phyloP scores from a whole-genome alignment of 2,329 filamentous ascomycete species.

The Akanthomyces uredinophilus region DNA sequence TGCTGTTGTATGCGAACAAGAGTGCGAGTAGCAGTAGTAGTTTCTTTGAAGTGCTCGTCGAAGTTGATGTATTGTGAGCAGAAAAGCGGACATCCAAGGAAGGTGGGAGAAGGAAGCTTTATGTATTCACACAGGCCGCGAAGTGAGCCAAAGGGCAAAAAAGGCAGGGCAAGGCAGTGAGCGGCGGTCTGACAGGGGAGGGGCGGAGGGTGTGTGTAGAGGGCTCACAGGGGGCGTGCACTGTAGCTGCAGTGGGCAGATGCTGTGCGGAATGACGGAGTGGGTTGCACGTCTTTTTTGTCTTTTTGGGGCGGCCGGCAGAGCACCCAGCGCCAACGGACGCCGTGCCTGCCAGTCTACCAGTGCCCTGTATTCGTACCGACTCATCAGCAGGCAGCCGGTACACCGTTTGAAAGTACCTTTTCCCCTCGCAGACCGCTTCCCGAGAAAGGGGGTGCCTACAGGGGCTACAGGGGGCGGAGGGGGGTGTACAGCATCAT shows the following conservation, averaged over 20 bases:
- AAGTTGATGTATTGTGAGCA: conserved; percentile 2
- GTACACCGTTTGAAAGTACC: conserved; percentile 1
- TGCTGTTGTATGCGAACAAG: background rate
- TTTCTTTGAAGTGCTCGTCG: background rate
- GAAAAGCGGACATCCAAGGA: background rate
- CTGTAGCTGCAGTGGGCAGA: background rate
- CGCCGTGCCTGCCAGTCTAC: background rate
- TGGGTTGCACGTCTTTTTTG: background rate
- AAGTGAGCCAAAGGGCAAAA: conserved; percentile 7
- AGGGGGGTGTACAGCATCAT: background rate
- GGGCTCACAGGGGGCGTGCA: background rate
- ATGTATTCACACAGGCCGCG: conserved; percentile 10
- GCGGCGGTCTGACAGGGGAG: conserved; percentile 5
- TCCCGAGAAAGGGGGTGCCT: conserved; percentile 1
- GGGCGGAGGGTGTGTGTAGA: background rate
- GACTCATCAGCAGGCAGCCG: background rate
- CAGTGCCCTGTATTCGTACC: too few species aligned
- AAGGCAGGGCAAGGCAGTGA: conserved; percentile 7
- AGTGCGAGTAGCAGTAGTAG: background rate
- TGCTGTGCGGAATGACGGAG: conserved; percentile 8
- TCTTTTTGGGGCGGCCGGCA: background rate
- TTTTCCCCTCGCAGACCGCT: conserved; percentile 8
- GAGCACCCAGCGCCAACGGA: background rate
- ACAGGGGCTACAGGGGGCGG: background rate
- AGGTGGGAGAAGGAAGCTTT: conserved; percentile 12